Evolutionary conservation across 2,329 filamentous ascomycete species (phyloP), one percentile per base, ranked within the genome.

Genomic region (Aspergillus felis): DNA sequence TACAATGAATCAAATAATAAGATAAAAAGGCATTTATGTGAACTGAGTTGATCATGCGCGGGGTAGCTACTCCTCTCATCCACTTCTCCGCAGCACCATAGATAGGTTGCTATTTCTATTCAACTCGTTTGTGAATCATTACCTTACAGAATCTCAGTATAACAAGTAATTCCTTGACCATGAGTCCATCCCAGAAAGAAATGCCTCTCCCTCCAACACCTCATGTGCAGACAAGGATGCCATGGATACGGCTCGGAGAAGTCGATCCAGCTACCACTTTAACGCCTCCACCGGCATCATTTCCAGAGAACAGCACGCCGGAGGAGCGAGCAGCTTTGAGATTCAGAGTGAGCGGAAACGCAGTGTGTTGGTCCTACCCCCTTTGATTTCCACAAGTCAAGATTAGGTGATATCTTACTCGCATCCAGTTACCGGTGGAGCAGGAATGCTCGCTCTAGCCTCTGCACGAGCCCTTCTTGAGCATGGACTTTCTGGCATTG

Each of bases 391-490:
- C 54, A 50, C 35, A 49, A 12, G 20, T 28, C n/a, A 7, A 4
- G 9, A 32, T 10, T 48, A 25, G 9, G 24, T 28, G 27, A 10
- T 8, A 27, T 42, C 38, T 17, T 35, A 41, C 29, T 41, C 22
- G 17, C 14, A n/a, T 35, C 41, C 72, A 80, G 82, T 90, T 25
- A 89, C 87, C 1, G 87, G 87, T 22, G 87, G 87, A 32, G 82
- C 85, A 12, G 87, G 87, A 5, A 84, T 82, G 24, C 77, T 89
- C 0, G 86, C 84, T 8, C 77, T 87, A 9, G 77, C 79, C 57
- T 80, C 81, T 28, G 82, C 82, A 0, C 76, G 79, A 49, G 87
- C 87, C 1, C 79, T 90, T 24, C 84, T 90, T 47, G 86, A 90
- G 71, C 87, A 90, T 67, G 87, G 87, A 8, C 75, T 84, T 3